Evolutionary conservation across 202 grass and related monocot species (phyloP).

Genomic region (Sporobolus alterniflorus): DNA sequence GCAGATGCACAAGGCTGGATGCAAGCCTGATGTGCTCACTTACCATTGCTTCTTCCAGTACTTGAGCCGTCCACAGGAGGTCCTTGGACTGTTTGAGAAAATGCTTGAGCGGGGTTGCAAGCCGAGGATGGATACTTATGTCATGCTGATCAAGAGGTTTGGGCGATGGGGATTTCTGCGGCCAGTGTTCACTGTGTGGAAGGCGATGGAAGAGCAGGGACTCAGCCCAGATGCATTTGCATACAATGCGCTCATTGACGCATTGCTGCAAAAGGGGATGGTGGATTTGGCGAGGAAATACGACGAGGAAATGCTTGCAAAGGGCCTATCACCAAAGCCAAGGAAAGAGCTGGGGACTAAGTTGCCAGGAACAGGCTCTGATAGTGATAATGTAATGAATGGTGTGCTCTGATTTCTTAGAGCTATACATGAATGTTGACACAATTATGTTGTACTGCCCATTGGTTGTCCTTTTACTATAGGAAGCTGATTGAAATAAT

Average conservation of each 20-base stretch:
- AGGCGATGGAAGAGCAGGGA: conserved; percentile 75
- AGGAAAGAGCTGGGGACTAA: conserved; percentile 72
- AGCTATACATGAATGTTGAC: background rate
- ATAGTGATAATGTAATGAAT: conserved; percentile 46
- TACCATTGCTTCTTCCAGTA: conserved; percentile 98
- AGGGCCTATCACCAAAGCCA: conserved; percentile 84
- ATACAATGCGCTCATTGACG: conserved; percentile 84
- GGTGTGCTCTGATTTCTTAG: conserved; percentile 42
- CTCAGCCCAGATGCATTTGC: conserved; percentile 82
- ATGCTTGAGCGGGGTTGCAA: conserved; percentile 64
- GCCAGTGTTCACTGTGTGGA: conserved; percentile 76
- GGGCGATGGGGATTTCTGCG: conserved; percentile 92
- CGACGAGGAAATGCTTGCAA: conserved; percentile 77
- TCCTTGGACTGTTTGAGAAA: conserved; percentile 82
- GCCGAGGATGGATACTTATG: conserved; percentile 95
- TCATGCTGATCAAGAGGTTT: conserved; percentile 96
- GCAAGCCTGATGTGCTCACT: conserved; percentile 73
- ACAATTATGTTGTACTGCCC: background rate
- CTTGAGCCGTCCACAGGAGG: conserved; percentile 71
- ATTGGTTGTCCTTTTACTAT: conserved; percentile 1
- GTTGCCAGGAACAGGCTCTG: conserved; percentile 36
- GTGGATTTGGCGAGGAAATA: conserved; percentile 87
- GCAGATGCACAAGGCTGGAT: conserved; percentile 66
- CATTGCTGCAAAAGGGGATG: conserved; percentile 86
- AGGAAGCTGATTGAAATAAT: background rate